Evolutionary conservation across 176 grass and related monocot genomes (phyloP).

Genomic region (Sorghum bicolor): DNA sequence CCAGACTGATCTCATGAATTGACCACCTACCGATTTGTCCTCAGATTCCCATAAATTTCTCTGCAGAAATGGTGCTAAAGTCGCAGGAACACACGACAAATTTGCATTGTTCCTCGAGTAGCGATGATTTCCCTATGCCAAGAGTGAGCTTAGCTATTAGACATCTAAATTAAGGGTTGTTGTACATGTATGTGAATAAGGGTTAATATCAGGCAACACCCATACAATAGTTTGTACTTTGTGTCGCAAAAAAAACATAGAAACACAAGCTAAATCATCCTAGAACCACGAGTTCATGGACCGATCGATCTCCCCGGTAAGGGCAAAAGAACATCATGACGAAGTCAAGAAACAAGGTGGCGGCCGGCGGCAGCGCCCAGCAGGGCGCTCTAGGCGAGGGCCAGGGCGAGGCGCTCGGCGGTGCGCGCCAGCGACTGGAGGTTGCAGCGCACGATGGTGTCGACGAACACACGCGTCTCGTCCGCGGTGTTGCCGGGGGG

Average conservation of each 20-base stretch:
- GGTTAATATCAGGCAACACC: constrained; percentile 7
- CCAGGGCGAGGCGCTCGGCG: constrained; percentile 45
- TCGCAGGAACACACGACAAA: not conserved
- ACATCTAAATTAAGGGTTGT: not conserved
- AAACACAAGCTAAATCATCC: constrained; percentile 22
- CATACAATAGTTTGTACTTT: constrained; percentile 30
- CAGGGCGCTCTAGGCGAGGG: not conserved
- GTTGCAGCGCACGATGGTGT: constrained; percentile 80
- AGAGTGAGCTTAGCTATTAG: not conserved
- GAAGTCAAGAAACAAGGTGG: constrained; percentile 8
- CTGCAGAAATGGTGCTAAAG: not conserved
- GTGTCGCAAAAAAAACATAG: constrained; percentile 2
- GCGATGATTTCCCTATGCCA: not conserved
- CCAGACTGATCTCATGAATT: constrained; percentile 4
- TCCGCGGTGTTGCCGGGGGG: constrained; percentile 67
- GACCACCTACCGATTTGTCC: not conserved
- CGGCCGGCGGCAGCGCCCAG: no score
- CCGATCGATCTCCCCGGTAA: constrained; percentile 6
- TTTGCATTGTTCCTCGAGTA: not conserved
- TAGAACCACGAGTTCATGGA: constrained; percentile 13
- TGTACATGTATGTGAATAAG: constrained; percentile 25
- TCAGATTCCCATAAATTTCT: not conserved
- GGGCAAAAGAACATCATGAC: constrained; percentile 25
- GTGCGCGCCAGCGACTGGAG: constrained; percentile 73
- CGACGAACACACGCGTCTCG: constrained; percentile 73